A percentile compares a stretch with the other conserved stretches of the same genome.
These are phyloP conservation scores for Rubia balearica DNA, from an alignment of 305 asterid genomes.

Conservation along the genomic window DNA sequence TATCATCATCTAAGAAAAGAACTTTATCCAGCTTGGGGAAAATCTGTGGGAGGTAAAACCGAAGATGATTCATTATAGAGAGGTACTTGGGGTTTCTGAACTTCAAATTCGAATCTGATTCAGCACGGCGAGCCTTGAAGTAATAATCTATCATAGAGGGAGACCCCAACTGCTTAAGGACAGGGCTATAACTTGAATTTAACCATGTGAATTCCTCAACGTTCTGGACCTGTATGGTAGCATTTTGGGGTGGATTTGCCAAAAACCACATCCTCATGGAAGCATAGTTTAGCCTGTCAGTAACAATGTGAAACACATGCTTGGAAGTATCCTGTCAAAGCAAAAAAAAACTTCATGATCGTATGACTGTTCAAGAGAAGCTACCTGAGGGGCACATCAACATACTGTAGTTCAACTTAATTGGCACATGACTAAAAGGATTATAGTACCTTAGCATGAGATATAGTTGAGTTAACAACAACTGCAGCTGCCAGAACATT, in stretches of 20 bases:
- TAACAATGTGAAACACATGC: conserved; percentile 79
- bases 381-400: neutral
- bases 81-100: conserved; percentile 86
- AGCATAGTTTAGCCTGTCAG: conserved; percentile 80
- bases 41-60: conserved; percentile 82
- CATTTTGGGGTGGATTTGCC: conserved; percentile 59
- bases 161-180: conserved; percentile 70
- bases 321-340: conserved; percentile 53
- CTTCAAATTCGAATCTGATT: conserved; percentile 69
- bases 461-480: conserved; percentile 72
- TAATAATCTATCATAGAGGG: conserved; percentile 76
- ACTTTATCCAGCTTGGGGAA: conserved; percentile 74
- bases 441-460: conserved; percentile 52
- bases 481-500: conserved; percentile 78
- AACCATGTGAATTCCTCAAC: conserved; percentile 85
- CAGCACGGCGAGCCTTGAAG: conserved; percentile 59
- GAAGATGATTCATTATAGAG: conserved; percentile 86
- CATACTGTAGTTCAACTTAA: neutral
- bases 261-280: conserved; percentile 95
- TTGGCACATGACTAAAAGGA: neutral
- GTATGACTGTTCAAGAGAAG: neutral
- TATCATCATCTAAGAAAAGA: conserved; percentile 82
- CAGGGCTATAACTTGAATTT: conserved; percentile 86
- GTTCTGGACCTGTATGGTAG: conserved; percentile 64
- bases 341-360: conserved; percentile 2